Percentiles rank a stretch among this genome's conserved stretches.
These are phyloP conservation scores for Colletotrichum costaricense DNA, from an alignment of 2,329 filamentous ascomycete species.

Conservation along the genomic window DNA sequence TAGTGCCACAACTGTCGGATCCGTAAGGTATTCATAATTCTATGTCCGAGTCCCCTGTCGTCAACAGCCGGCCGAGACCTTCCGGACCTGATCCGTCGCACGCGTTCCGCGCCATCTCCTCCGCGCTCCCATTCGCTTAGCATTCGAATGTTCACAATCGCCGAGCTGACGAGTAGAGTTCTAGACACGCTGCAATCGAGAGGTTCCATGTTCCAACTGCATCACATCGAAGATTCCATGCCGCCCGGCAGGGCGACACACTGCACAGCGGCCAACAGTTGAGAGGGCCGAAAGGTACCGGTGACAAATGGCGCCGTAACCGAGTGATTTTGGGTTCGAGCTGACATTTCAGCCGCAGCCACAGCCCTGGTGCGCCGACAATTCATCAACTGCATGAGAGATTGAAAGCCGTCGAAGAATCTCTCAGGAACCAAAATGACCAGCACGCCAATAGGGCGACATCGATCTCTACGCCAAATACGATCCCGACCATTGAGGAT, in stretches of 20 bases:
- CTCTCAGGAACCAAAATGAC: constrained; percentile 16
- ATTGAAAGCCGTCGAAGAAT: constrained; percentile 30
- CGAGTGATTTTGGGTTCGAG: background rate
- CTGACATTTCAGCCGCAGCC: background rate
- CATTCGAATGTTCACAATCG: background rate
- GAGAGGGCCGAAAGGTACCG: constrained; percentile 12
- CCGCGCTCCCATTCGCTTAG: background rate
- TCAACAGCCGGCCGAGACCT: background rate
- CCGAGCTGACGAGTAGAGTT: background rate
- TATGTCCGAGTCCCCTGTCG: background rate
- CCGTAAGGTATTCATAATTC: constrained; percentile 14
- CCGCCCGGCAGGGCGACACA: constrained; percentile 28
- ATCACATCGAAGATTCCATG: constrained; percentile 38
- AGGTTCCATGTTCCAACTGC: constrained; percentile 38
- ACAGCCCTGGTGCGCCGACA: background rate
- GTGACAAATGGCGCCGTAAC: background rate
- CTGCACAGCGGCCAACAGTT: background rate
- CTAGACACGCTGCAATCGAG: constrained; percentile 38
- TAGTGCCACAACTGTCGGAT: constrained; percentile 30
- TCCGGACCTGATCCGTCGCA: background rate
- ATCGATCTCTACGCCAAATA: constrained; percentile 14
- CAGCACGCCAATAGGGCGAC: constrained; percentile 5
- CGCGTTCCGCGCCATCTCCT: background rate
- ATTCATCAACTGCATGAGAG: constrained; percentile 33
- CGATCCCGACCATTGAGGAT: constrained; percentile 11